Conservation (phyloP, 2,329 filamentous ascomycete species). For the Neonectria magnoliae region DNA sequence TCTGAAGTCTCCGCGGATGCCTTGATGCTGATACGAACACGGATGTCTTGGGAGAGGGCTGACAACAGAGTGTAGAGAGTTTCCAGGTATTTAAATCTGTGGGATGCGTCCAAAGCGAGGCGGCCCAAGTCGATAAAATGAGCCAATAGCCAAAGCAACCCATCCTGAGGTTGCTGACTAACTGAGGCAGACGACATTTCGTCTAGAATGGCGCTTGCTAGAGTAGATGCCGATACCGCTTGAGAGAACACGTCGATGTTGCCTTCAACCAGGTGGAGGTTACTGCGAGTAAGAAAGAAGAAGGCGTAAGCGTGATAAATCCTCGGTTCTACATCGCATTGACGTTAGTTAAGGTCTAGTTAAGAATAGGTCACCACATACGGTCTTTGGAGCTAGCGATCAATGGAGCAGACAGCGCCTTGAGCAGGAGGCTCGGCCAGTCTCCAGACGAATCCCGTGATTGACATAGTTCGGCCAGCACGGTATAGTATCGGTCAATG, state of each 20-base stretch:
- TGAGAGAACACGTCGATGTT: slow-evolving; percentile 50
- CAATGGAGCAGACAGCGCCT: slow-evolving; percentile 46
- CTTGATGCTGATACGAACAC: slow-evolving; percentile 52
- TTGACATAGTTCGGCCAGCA: slow-evolving; percentile 51
- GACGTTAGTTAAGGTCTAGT: slow-evolving; percentile 13
- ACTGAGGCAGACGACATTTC: slow-evolving; percentile 44
- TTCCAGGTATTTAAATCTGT: slow-evolving; percentile 57
- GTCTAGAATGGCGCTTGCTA: slow-evolving; percentile 56
- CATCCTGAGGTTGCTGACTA: slow-evolving; percentile 47
- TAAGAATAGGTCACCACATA: slow-evolving; percentile 15
- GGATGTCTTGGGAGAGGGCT: slow-evolving; percentile 61
- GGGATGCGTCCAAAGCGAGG: slow-evolving; percentile 46
- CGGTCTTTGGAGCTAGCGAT: slow-evolving; percentile 27
- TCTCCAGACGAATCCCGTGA: slow-evolving; percentile 28
- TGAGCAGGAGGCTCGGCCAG: slow-evolving; percentile 38
- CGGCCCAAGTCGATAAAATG: slow-evolving; percentile 71
- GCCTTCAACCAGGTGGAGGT: slow-evolving; percentile 54
- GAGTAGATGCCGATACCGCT: slow-evolving; percentile 50
- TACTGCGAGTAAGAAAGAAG: slow-evolving; percentile 38
- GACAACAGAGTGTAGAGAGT: slow-evolving; percentile 66
- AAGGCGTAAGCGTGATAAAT: slow-evolving; percentile 41
- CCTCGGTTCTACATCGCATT: slow-evolving; percentile 8
- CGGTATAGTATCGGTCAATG: slow-evolving; percentile 52
- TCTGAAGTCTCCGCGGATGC: slow-evolving; percentile 13
- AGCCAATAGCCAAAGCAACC: slow-evolving; percentile 71